Percentiles rank a stretch among this genome's conserved stretches.
These are phyloP conservation scores for Dalbergia cultrata DNA, from an alignment of 306 rosid genomes.

Conservation along the genomic window DNA sequence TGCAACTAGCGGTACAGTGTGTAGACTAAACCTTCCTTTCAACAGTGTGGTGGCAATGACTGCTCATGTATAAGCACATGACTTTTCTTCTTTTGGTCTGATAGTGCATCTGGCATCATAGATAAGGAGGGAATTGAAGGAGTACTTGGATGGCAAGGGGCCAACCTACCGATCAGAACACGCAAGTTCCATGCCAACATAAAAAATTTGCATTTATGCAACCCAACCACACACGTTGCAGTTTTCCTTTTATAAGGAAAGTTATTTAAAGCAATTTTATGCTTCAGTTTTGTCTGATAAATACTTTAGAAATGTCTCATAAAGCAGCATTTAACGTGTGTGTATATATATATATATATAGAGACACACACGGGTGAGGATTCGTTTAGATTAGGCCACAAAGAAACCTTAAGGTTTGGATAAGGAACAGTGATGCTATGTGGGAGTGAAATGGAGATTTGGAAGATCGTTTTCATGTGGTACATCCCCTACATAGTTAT, in stretches of 20 bases:
- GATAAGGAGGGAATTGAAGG: neutral
- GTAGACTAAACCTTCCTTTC: neutral
- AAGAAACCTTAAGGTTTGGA: too few species aligned
- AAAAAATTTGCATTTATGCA: neutral
- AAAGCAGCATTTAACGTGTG: too few species aligned
- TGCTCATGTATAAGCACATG: slow-evolving; percentile 17
- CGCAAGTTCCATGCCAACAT: slow-evolving; percentile 17
- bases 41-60: slow-evolving; percentile 18
- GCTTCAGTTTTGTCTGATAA: too few species aligned
- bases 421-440: too few species aligned
- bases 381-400: too few species aligned
- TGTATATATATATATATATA: too few species aligned
- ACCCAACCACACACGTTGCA: neutral
- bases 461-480: too few species aligned
- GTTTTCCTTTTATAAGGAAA: neutral
- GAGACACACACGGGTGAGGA: too few species aligned
- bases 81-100: slow-evolving; percentile 17
- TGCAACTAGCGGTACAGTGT: slow-evolving; percentile 10
- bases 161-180: slow-evolving; percentile 9
- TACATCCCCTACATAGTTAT: too few species aligned
- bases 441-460: too few species aligned
- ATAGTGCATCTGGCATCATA: neutral
- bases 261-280: neutral
- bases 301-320: too few species aligned
- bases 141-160: neutral